Base-by-base conservation (phyloP, 2,329 filamentous ascomycete species). In the Dactylellina parvicollis region DNA sequence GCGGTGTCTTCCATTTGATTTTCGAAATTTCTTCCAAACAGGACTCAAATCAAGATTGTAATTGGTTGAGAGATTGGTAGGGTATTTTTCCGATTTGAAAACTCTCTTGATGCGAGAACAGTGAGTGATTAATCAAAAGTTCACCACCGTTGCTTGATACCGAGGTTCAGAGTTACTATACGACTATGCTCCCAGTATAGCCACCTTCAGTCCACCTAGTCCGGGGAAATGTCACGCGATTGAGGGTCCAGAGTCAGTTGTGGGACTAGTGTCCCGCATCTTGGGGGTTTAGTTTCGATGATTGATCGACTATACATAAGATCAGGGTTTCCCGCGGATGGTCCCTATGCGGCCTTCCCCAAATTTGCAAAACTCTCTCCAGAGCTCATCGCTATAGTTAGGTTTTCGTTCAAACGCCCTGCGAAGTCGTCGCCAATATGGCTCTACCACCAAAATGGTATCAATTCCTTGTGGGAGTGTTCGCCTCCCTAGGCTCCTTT, bases 401-500 rank as follows among this genome's bases (percentile, higher is more conserved):
- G 46, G 4, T 20, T 22, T 22, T 50, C 5, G 7, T 28, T 9
- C 16, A 49, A 30, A 47, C 8, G 10, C 46, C 12, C 16, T 14
- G 16, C 60, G 55, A 42, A 44, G 18, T 30, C 12, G 40, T 49
- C 42, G 28, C 30, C n/a, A 77, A n/a, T 75, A 83, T 83, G 82
- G 80, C 80, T 76, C 80, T 83, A 75, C 81, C 82, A 52, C 82
- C 82, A 46, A 83, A 82, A 76, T 81, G 79, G 79, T 83, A 83
- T 66, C 79, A 86, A 80, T 85, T 85, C 76, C 82, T 86, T 55
- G 83, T 85, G 34, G 82, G 83, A 77, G 80, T 85, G 28, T 86
- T 87, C 77, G 85, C 85, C 75, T 86, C 85, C 20, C 80, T 86
- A 42, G 85, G 85, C 44, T 86, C 84, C 3, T 81, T 86, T 50